A percentile compares a stretch with the other conserved stretches of the same genome.
phyloP scores from a whole-genome alignment of 2,329 filamentous ascomycete species.

The Harringtonia aguacate region DNA sequence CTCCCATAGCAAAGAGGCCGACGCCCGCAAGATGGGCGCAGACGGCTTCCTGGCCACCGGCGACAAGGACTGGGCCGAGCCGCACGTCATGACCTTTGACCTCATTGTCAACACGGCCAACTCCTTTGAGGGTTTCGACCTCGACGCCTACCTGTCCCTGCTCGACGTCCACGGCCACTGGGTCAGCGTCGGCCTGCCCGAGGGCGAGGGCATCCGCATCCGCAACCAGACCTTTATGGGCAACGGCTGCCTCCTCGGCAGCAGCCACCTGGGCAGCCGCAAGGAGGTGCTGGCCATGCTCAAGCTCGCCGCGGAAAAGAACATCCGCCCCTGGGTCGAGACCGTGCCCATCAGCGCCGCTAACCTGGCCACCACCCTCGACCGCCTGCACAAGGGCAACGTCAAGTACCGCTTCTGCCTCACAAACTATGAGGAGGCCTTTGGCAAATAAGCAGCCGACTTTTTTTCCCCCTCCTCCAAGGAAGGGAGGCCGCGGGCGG shows the following conservation, averaged over 20 bases:
- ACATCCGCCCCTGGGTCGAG: conserved; percentile 60
- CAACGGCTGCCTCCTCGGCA: conserved; percentile 65
- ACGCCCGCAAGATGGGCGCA: conserved; percentile 48
- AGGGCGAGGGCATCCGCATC: conserved; percentile 60
- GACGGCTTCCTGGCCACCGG: conserved; percentile 48
- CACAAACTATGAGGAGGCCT: conserved; percentile 58
- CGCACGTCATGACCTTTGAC: conserved; percentile 56
- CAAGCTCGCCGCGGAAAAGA: conserved; percentile 58
- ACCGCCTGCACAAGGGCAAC: conserved; percentile 58
- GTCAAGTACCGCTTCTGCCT: conserved; percentile 69
- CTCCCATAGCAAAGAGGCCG: conserved; percentile 47
- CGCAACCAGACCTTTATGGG: conserved; percentile 63
- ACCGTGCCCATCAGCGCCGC: conserved; percentile 62
- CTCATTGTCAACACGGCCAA: conserved; percentile 68
- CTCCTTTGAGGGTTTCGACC: conserved; percentile 55
- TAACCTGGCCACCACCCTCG: conserved; percentile 58
- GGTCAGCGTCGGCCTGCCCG: conserved; percentile 70
- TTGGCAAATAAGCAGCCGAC: conserved; percentile 48
- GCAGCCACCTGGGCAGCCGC: conserved; percentile 60
- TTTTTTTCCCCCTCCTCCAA: too few species aligned
- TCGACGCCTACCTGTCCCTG: conserved; percentile 62
- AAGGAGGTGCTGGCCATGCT: conserved; percentile 64
- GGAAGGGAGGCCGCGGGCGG: too few species aligned
- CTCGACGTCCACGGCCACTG: conserved; percentile 75
- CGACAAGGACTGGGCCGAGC: conserved; percentile 46